Evolutionary conservation across 1,284 basidiomycete genomes (phyloP).

Genomic region (Stereum hirsutum): DNA sequence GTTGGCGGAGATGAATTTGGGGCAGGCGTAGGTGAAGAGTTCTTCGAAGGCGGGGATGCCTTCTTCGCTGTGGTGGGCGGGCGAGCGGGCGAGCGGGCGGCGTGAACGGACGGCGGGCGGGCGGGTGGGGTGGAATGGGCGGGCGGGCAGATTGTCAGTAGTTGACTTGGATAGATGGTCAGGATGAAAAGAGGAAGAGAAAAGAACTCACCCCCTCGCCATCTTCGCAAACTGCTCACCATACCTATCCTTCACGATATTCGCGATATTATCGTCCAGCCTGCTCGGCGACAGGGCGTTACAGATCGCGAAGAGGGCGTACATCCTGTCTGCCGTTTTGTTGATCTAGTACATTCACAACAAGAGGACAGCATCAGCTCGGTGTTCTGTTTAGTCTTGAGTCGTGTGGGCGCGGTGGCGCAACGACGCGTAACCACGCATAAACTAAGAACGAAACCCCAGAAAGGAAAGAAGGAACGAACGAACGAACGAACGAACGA

Average conservation of each 20-base stretch:
- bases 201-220: conserved; percentile 55
- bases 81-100: too few relatives aligned
- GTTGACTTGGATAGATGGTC: neutral
- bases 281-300: conserved; percentile 86
- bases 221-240: conserved; percentile 88
- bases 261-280: conserved; percentile 91
- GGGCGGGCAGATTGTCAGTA: neutral
- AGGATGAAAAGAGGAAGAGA: neutral
- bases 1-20: conserved; percentile 94
- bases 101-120: too few relatives aligned
- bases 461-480: too few relatives aligned
- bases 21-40: conserved; percentile 90
- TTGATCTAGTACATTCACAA: conserved; percentile 68
- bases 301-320: conserved; percentile 90
- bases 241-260: conserved; percentile 88
- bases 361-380: too few relatives aligned
- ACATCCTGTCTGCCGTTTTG: conserved; percentile 97
- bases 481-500: too few relatives aligned
- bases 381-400: too few relatives aligned
- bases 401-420: too few relatives aligned
- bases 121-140: neutral
- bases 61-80: conserved; percentile 44
- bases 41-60: conserved; percentile 85
- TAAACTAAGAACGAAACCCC: too few relatives aligned
- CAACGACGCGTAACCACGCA: too few relatives aligned